These are phyloP conservation scores for Ceratocystis smalleyi DNA, from an alignment of 2,329 filamentous ascomycete species.

Conservation along the genomic window DNA sequence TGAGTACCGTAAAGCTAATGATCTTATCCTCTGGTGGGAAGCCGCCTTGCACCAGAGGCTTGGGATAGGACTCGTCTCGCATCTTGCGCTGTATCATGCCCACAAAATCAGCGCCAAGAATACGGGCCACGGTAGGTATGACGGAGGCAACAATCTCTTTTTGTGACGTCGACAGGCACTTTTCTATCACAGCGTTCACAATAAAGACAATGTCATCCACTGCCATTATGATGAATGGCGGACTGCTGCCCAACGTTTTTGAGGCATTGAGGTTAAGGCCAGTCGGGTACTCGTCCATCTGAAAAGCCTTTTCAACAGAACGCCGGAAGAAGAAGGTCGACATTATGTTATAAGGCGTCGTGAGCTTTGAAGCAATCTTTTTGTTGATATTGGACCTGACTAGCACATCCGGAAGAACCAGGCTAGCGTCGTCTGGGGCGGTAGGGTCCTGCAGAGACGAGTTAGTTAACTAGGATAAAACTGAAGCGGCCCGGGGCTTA, in stretches of 20 bases:
- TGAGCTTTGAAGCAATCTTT: constrained; percentile 61
- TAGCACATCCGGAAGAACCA: constrained; percentile 59
- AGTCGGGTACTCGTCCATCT: constrained; percentile 74
- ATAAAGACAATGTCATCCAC: constrained; percentile 99
- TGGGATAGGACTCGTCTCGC: constrained; percentile 88
- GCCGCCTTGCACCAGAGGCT: constrained; percentile 58
- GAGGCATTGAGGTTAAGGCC: constrained; percentile 64
- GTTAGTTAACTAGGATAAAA: constrained; percentile 16
- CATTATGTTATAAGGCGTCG: constrained; percentile 75
- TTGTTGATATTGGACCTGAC: constrained; percentile 61
- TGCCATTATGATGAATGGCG: constrained; percentile 84
- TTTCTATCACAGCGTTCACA: constrained; percentile 77
- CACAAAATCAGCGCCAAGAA: constrained; percentile 79
- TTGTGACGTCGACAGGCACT: constrained; percentile 75
- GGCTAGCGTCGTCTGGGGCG: constrained; percentile 36
- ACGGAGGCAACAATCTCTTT: constrained; percentile 61
- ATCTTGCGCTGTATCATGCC: constrained; percentile 97
- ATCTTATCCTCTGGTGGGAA: constrained; percentile 79
- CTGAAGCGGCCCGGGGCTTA: not conserved
- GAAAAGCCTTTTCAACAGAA: constrained; percentile 94
- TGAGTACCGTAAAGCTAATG: constrained; percentile 75
- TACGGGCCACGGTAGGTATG: constrained; percentile 60
- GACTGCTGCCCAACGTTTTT: constrained; percentile 56
- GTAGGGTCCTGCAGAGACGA: constrained; percentile 31
- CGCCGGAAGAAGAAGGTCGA: constrained; percentile 93